Evolutionary conservation across 352 stramenopile species (phyloP), one percentile per base, ranked within the genome.

Genomic region (Globisporangium viniferum): DNA sequence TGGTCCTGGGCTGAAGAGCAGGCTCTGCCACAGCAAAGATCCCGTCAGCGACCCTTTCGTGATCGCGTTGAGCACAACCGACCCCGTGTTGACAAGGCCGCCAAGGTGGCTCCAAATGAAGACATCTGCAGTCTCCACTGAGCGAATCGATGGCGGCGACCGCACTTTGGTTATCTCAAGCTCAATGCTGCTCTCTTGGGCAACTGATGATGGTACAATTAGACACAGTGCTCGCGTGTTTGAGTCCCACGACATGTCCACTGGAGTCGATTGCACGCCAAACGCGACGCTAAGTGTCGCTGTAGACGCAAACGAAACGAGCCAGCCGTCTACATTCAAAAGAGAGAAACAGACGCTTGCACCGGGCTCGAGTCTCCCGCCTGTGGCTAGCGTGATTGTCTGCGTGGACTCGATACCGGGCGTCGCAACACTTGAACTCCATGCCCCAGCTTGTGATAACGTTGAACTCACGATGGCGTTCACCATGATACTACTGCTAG

Each of bases 331-430:
- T 15, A n/a, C 61, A 8, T 24, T 41, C 10, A 54, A 62, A 0
- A 83, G 49, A 4, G 65, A 68, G 53, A 92, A 36, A 36, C 76
- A 89, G 15, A 90, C 69, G 9, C 20, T 75, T 2, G 80, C 77
- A 0, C 68, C 76, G 12, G 60, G 10, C 41, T 89, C 76, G 0
- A 92, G 20, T 29, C 73, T 69, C 2, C 84, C 83, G 29, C 80
- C 81, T 0, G 71, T 86, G 44, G 51, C 74, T 0, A 92, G 66
- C 1, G 31, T 63, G 15, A 89, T 44, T 7, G 67, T 72, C 31
- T 92, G 84, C 1, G 70, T 79, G 3, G 81, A 86, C 2, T 73
- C 29, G 27, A 92, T 74, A 12, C 77, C 81, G 24, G 84, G 84
- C 8, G 84, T 89, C 4, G 73, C 22, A 39, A 86, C 63, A 2